Conservation (phyloP, 306 rosid species). For the Dalbergia cultrata region DNA sequence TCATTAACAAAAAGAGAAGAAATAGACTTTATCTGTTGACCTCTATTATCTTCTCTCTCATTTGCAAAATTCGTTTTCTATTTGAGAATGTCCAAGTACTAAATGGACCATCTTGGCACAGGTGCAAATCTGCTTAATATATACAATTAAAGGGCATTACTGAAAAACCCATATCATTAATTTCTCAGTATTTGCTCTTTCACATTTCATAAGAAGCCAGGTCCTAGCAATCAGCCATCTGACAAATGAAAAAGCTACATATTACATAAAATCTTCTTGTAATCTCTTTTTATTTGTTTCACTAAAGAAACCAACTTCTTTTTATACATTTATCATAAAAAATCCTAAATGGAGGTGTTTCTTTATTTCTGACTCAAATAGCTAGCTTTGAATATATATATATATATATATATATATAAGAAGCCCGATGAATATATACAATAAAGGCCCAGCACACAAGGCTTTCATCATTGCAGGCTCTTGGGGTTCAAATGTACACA, state of each 20-base stretch:
- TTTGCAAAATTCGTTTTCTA: not conserved
- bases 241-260: slow-evolving; percentile 12
- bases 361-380: not conserved
- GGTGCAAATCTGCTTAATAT: not conserved
- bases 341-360: too few species aligned
- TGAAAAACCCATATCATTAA: not conserved
- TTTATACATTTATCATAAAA: too few species aligned
- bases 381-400: not conserved
- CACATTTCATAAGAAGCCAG: slow-evolving; percentile 3
- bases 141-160: not conserved
- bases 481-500: not conserved
- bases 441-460: not conserved
- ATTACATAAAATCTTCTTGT: not conserved
- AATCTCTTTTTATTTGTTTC: slow-evolving; percentile 1
- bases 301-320: slow-evolving; percentile 5
- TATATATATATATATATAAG: not conserved
- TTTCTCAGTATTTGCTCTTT: slow-evolving; percentile 29
- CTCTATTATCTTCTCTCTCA: not conserved
- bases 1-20: too few species aligned
- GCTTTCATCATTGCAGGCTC: not conserved
- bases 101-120: slow-evolving; percentile 4
- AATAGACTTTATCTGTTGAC: too few species aligned
- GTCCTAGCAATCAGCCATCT: slow-evolving; percentile 15
- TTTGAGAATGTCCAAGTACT: slow-evolving; percentile 11
- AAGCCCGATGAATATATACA: slow-evolving; percentile 13